Percentiles rank a stretch among this genome's conserved stretches.
phyloP scores from a whole-genome alignment of 1,284 basidiomycete species.

The Bjerkandera adusta region DNA sequence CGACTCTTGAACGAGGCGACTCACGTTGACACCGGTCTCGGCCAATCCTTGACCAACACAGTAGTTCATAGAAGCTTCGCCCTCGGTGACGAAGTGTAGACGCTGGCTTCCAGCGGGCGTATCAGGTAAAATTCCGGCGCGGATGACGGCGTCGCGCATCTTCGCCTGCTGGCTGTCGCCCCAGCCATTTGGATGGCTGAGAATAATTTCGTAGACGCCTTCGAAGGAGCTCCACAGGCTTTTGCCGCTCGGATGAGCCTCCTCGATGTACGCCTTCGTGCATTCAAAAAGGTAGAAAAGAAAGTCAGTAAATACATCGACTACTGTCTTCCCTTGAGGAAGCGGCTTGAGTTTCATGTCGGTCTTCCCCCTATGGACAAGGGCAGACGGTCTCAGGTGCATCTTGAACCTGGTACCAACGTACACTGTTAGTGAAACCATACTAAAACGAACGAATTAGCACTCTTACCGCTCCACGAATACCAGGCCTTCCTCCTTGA shows the following conservation, averaged over 20 bases:
- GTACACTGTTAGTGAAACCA: not conserved
- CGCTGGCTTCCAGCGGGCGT: constrained; percentile 29
- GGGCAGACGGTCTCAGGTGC: constrained; percentile 41
- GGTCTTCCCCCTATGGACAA: constrained; percentile 24
- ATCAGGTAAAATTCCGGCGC: constrained; percentile 30
- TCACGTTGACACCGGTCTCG: constrained; percentile 29
- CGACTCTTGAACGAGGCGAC: no score
- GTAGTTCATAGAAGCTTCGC: constrained; percentile 47
- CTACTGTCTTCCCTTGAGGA: constrained; percentile 42
- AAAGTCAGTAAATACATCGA: constrained; percentile 52
- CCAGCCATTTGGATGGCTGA: constrained; percentile 46
- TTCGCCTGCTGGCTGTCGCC: constrained; percentile 39
- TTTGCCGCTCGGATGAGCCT: constrained; percentile 42
- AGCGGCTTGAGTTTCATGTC: constrained; percentile 39
- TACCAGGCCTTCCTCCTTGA: constrained; percentile 42
- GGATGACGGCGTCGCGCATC: constrained; percentile 35
- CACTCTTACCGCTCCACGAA: constrained; percentile 46
- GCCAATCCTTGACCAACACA: constrained; percentile 39
- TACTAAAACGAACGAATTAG: not conserved
- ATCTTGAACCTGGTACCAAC: constrained; percentile 51
- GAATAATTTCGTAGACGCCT: constrained; percentile 31
- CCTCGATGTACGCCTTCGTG: constrained; percentile 43
- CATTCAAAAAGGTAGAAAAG: constrained; percentile 47
- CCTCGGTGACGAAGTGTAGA: constrained; percentile 46
- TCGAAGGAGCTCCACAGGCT: constrained; percentile 35